Conservation (phyloP, 768 basidiomycete genomes). For the Leccinellum albellum region DNA sequence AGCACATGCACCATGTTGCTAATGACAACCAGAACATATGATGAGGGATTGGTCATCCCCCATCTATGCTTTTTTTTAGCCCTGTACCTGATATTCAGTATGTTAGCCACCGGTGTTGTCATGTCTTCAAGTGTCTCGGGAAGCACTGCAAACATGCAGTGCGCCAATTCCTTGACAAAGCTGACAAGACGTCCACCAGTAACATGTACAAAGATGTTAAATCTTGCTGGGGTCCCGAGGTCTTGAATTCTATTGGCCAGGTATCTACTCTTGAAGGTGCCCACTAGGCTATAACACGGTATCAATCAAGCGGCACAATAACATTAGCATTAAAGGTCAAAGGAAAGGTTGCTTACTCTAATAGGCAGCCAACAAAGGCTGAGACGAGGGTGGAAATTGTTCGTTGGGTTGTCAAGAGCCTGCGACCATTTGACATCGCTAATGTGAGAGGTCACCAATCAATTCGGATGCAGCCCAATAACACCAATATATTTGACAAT, state of each 20-base stretch:
- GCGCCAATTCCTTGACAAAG: not conserved
- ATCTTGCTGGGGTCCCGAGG: not conserved
- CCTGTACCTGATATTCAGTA: no score
- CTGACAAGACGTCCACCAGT: not conserved
- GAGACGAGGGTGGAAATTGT: not conserved
- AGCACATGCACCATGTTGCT: no score
- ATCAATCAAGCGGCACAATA: not conserved
- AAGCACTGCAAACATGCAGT: not conserved
- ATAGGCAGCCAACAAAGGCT: not conserved
- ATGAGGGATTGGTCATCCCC: no score
- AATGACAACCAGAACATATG: no score
- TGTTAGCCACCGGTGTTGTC: not conserved
- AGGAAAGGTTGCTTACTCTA: not conserved
- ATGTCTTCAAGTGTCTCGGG: not conserved
- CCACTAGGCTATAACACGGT: not conserved
- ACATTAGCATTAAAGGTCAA: not conserved
- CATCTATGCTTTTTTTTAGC: no score
- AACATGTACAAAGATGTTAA: not conserved
- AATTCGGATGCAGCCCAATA: no score
- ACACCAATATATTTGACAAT: no score
- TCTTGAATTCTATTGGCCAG: not conserved
- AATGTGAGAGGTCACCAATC: no score
- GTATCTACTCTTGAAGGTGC: not conserved
- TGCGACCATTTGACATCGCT: not conserved
- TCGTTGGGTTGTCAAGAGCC: not conserved